A percentile compares a stretch with the other conserved stretches of the same genome.
These are phyloP conservation scores for Aspergillus sp. DNA, from an alignment of 2,329 filamentous ascomycete species.

Conservation along the genomic window DNA sequence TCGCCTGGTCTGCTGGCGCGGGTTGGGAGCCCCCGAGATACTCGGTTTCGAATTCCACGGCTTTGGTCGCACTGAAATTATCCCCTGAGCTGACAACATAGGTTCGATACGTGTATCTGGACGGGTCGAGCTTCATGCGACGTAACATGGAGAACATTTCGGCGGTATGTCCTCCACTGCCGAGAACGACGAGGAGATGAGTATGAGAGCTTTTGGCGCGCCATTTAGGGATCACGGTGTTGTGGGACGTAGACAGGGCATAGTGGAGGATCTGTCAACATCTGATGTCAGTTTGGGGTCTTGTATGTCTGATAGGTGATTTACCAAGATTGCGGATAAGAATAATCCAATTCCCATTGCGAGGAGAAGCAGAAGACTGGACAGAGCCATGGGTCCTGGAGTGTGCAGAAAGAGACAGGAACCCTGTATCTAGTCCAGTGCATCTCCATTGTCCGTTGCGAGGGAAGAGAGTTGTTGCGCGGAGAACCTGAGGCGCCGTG, in stretches of 20 bases:
- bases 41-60: conserved; percentile 61
- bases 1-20: conserved; percentile 9
- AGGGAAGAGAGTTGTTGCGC: background rate
- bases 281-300: background rate
- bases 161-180: conserved; percentile 89
- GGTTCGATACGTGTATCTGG: conserved; percentile 64
- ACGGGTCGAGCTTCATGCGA: conserved; percentile 50
- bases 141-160: conserved; percentile 89
- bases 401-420: no score
- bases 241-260: conserved; percentile 30
- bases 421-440: no score
- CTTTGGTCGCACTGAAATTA: conserved; percentile 63
- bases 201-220: conserved; percentile 36
- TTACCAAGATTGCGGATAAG: background rate
- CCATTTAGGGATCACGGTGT: conserved; percentile 27
- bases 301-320: background rate
- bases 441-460: background rate
- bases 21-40: conserved; percentile 13
- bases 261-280: conserved; percentile 23
- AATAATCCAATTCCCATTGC: background rate
- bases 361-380: no score
- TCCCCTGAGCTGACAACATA: conserved; percentile 82
- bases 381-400: no score
- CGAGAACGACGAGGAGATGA: conserved; percentile 78
- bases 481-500: background rate